Evolutionary conservation across 2,329 filamentous ascomycete genomes (phyloP).

Genomic region (Westerdykella ornata): DNA sequence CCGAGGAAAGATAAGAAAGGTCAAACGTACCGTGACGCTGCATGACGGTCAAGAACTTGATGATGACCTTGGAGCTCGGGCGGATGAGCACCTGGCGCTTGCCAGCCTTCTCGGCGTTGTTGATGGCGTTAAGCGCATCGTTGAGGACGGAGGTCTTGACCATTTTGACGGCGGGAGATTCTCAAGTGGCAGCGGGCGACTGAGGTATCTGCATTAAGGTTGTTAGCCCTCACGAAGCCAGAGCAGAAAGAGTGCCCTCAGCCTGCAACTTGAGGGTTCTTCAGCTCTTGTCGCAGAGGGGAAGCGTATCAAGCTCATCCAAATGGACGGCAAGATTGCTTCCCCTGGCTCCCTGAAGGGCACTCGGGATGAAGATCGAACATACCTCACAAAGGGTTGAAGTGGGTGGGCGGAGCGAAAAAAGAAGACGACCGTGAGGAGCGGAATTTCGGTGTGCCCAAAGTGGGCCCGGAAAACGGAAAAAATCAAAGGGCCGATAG

Average conservation of each 20-base stretch:
- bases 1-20: conserved; percentile 54
- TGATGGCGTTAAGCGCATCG: conserved; percentile 97
- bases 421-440: conserved; percentile 5
- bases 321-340: conserved; percentile 38
- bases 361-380: conserved; percentile 33
- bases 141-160: conserved; percentile 99
- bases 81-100: conserved; percentile 99
- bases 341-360: conserved; percentile 48
- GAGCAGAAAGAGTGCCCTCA: conserved; percentile 62
- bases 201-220: conserved; percentile 52
- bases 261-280: conserved; percentile 55
- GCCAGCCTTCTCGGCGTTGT: conserved; percentile 99
- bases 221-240: conserved; percentile 59
- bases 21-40: conserved; percentile 90
- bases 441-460: conserved; percentile 6
- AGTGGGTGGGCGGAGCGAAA: conserved; percentile 18
- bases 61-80: conserved; percentile 99
- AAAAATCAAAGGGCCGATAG: conserved; percentile 8
- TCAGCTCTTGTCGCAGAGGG: conserved; percentile 54
- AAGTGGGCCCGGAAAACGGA: background rate
- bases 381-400: conserved; percentile 34
- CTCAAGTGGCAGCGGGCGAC: conserved; percentile 59
- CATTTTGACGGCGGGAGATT: conserved; percentile 89
- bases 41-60: conserved; percentile 99
- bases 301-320: conserved; percentile 42